A percentile compares a stretch with the other conserved stretches of the same genome.
Conservation (phyloP, 768 basidiomycete genomes). For the Hortiboletus flavorubellus region DNA sequence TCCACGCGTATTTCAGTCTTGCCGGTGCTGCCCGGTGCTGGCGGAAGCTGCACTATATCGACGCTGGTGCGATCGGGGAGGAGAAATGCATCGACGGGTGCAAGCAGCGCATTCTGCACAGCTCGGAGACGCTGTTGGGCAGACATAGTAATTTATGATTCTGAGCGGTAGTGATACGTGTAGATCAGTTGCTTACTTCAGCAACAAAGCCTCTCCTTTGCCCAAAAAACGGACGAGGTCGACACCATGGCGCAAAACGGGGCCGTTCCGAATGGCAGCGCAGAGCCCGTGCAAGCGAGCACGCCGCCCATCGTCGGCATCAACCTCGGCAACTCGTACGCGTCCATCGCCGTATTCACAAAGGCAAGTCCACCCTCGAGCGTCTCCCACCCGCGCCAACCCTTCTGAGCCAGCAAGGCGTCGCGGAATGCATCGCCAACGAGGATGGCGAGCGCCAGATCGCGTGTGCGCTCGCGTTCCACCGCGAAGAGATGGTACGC, state of each 20-base stretch:
- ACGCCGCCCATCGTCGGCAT: conserved; percentile 78
- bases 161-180: too few species aligned
- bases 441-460: conserved; percentile 99
- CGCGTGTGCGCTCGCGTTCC: conserved; percentile 88
- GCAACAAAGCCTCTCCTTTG: background rate
- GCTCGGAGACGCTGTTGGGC: conserved; percentile 4
- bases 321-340: conserved; percentile 94
- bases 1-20: conserved; percentile 7
- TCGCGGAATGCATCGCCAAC: conserved; percentile 94
- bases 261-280: conserved; percentile 49
- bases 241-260: conserved; percentile 41
- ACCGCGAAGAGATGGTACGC: conserved; percentile 86
- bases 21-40: background rate
- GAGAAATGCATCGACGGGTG: background rate
- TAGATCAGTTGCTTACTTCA: conserved; percentile 6
- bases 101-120: conserved; percentile 12
- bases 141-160: too few species aligned
- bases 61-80: conserved; percentile 18
- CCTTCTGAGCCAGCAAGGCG: conserved; percentile 60
- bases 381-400: background rate
- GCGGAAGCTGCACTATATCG: background rate
- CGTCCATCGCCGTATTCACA: conserved; percentile 92
- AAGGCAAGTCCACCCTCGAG: conserved; percentile 53
- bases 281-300: conserved; percentile 36
- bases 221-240: background rate